These are phyloP conservation scores for Clavispora phyllophila DNA, from an alignment of 805 yeast species.

Conservation along the genomic window DNA sequence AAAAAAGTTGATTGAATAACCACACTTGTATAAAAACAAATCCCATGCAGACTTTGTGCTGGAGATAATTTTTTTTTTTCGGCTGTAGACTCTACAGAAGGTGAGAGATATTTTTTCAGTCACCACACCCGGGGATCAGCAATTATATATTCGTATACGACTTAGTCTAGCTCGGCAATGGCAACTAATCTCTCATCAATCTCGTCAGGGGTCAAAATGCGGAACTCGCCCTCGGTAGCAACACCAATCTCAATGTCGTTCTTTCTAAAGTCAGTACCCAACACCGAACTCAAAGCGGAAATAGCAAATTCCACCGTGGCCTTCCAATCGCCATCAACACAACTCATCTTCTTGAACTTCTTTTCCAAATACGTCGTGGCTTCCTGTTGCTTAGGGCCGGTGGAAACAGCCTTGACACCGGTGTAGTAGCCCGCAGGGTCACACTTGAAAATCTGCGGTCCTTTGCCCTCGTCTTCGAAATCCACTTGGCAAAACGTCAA, in stretches of 20 bases:
- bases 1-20: too few relatives aligned
- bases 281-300: slow-evolving; percentile 74
- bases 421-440: slow-evolving; percentile 97
- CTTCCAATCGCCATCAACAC: slow-evolving; percentile 79
- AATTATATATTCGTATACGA: neutral
- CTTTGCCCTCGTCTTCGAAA: slow-evolving; percentile 71
- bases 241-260: slow-evolving; percentile 92
- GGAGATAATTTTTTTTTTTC: too few relatives aligned
- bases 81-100: too few relatives aligned
- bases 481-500: slow-evolving; percentile 76
- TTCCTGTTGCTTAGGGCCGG: slow-evolving; percentile 98
- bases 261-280: slow-evolving; percentile 91
- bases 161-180: slow-evolving; percentile 91
- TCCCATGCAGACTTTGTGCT: too few relatives aligned
- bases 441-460: slow-evolving; percentile 85
- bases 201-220: slow-evolving; percentile 72
- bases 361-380: slow-evolving; percentile 86
- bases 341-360: slow-evolving; percentile 67
- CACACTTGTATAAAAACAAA: too few relatives aligned
- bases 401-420: slow-evolving; percentile 86
- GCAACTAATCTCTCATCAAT: slow-evolving; percentile 91
- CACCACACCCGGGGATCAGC: neutral
- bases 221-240: slow-evolving; percentile 69
- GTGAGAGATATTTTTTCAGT: too few relatives aligned
- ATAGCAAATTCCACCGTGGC: slow-evolving; percentile 87